These are phyloP conservation scores for Yamadazyma kitorensis DNA, from an alignment of 805 yeast genomes.

Conservation along the genomic window DNA sequence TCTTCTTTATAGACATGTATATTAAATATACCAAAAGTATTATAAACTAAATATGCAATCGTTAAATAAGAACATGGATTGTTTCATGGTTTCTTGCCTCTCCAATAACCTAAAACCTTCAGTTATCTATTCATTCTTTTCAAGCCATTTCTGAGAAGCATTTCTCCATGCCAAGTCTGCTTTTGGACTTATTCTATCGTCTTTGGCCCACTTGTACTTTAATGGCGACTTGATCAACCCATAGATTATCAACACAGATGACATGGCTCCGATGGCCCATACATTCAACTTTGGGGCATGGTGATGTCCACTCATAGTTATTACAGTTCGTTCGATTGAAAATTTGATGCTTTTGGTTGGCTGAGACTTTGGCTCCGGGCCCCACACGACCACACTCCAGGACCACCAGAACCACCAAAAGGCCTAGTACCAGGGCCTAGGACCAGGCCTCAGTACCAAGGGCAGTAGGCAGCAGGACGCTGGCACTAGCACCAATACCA, in stretches of 20 bases:
- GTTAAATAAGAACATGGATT: too few relatives aligned
- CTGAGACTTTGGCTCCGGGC: slow-evolving; percentile 2
- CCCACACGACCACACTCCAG: slow-evolving; percentile 10
- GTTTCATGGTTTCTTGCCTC: not conserved
- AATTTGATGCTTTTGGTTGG: too few relatives aligned
- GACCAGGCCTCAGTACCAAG: too few relatives aligned
- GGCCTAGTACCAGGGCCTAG: too few relatives aligned
- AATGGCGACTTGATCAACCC: slow-evolving; percentile 39
- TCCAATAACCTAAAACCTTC: too few relatives aligned
- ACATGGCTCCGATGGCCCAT: slow-evolving; percentile 42
- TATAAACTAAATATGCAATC: too few relatives aligned
- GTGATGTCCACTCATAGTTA: slow-evolving; percentile 17
- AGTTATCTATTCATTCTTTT: slow-evolving; percentile 16
- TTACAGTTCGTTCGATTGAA: too few relatives aligned
- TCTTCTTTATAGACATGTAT: too few relatives aligned
- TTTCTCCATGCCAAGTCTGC: slow-evolving; percentile 49
- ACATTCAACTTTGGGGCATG: slow-evolving; percentile 41
- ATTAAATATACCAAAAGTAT: too few relatives aligned
- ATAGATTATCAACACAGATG: slow-evolving; percentile 38
- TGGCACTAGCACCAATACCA: too few relatives aligned
- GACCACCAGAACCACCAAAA: too few relatives aligned
- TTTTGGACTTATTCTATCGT: slow-evolving; percentile 44
- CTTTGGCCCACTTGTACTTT: slow-evolving; percentile 39
- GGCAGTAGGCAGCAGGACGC: too few relatives aligned
- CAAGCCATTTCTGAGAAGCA: slow-evolving; percentile 44